Base-by-base conservation (phyloP, 2,329 filamentous ascomycete genomes). In the Colletotrichum sp. region DNA sequence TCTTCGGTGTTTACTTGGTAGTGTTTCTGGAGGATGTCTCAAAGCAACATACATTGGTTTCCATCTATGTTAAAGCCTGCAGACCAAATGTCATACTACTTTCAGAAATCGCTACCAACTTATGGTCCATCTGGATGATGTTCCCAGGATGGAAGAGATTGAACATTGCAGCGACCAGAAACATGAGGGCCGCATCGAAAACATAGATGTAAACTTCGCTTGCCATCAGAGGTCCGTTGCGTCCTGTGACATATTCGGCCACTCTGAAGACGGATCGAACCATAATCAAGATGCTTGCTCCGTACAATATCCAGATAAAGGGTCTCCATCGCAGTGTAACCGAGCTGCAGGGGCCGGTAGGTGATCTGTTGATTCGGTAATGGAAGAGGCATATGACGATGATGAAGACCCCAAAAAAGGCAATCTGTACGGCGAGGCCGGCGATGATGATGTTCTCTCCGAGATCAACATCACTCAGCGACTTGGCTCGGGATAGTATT, bases 321-420 rank as follows among this genome's bases (percentile, higher is more conserved):
- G 9, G 66, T n/a, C 74, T 76, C 82, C 82, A 83, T 0, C 76
- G 70, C 1, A 81, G 34, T 7, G 7, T 59, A 5, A 47, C 54
- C 5, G 62, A 62, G 5, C 34, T 5, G 1, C 21, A 70, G 58
- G 29, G 80, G 5, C 47, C n/a, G 0, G 77, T 82, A 1, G 76
- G 76, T 9, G 27, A 24, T 5, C 6, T 18, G 5, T n/a, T 16
- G 5, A 80, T 31, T 3, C 77, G 76, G 12, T 66, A 68, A 70
- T 90, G 85, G 78, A 89, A 89, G 0, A 86, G 74, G 0, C 83
- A 72, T 0, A 87, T 83, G 0, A 85, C 83, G 5, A 85, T 58
- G 11, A 90, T 79, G 76, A 91, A 91, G 59, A 90, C 81, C 13
- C 82, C 81, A 73, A 91, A 90, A 63, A 88, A 83, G n/a, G 87